Evolutionary conservation across 371 early-diverging fungal genomes (phyloP), one percentile per base, ranked within the genome.

Genomic region (Haplosporangium sp.): DNA sequence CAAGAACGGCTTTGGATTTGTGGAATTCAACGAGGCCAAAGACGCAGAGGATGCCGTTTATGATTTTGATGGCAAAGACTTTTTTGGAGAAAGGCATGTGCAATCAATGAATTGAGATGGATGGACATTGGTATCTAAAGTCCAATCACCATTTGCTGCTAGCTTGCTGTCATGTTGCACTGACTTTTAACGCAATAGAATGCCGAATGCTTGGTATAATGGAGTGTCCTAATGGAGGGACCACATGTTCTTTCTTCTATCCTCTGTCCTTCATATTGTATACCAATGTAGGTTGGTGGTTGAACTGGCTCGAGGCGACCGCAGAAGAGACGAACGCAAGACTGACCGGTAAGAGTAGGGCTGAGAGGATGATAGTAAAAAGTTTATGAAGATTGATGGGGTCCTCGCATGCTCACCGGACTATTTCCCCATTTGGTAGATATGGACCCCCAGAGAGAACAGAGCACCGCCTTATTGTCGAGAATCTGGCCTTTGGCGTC

Each of bases 11-110:
- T 91, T 89, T 81, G 92, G 92, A 40, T 92, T 92, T 81, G 89
- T 92, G 37, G 93, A 93, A 75, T 91, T 90, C 69, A 80, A 80
- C 59, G 85, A 90, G 64, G 73, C 82, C 53, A 82, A 86, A 73
- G 92, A 93, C 83, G 93, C 93, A 50, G 84, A 89, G 50, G 92
- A 93, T 82, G 91, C 83, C 11, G 90, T 93, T 36, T 84, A 89
- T 60, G 88, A 88, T 59, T 84, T 89, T 59, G 83, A 92, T 67
- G 89, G 89, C 56, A 87, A 83, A 56, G 82, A 81, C 53, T 93
- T 93, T 74, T 82, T 90, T 67, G 92, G 91, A 48, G 90, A 93
- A 81, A 88, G 90, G 93, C 91, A 87, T 42, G 41, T 9, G 18
- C 9, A 51, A 14, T 16, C 29, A 29, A 29, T 29, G 29, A 4